Evolutionary conservation across 306 rosid genomes (phyloP).

Genomic region (Hippophae tibetana): DNA sequence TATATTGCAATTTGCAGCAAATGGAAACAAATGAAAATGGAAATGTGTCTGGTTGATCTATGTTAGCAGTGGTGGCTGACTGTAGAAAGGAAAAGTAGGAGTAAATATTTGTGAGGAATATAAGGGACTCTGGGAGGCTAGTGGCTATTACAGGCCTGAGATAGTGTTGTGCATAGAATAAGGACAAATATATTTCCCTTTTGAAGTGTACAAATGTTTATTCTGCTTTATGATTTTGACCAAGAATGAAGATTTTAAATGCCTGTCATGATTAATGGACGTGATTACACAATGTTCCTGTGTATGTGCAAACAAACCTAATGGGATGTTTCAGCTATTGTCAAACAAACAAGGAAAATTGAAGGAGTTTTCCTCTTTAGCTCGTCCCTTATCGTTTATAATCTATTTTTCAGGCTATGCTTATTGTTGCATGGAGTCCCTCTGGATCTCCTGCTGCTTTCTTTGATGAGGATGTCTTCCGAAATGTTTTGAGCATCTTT

Average conservation of each 20-base stretch:
- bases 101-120: neutral
- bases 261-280: neutral
- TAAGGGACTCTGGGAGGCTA: neutral
- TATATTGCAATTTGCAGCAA: too few relatives aligned
- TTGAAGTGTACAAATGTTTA: neutral
- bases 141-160: neutral
- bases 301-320: neutral
- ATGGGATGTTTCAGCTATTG: neutral
- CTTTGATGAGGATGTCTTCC: conserved; percentile 64
- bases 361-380: neutral
- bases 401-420: conserved; percentile 70
- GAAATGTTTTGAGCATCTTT: conserved; percentile 71
- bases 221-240: neutral
- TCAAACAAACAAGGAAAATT: conserved; percentile 1
- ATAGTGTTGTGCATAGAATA: neutral
- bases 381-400: neutral
- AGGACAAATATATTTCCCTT: neutral
- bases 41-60: too few relatives aligned
- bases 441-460: conserved; percentile 56
- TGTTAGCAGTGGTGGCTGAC: too few relatives aligned
- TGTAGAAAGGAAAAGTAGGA: neutral
- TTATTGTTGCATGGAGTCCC: conserved; percentile 86
- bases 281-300: neutral
- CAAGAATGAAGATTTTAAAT: neutral
- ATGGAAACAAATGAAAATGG: too few relatives aligned